Conservation (phyloP, 345 rosid species). For the Stellera chamaejasme region DNA sequence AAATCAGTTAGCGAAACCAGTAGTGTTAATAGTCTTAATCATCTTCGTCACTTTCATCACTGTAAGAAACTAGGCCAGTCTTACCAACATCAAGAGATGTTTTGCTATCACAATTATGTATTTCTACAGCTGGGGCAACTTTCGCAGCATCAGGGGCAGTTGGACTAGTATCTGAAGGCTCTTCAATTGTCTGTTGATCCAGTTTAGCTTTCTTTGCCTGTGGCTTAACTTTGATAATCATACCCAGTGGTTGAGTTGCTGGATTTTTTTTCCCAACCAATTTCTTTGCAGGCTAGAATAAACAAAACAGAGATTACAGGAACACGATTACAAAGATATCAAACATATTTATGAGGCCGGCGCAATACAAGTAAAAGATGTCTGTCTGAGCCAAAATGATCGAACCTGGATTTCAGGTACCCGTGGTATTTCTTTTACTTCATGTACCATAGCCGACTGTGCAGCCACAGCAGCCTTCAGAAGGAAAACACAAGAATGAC, state of each 20-base stretch:
- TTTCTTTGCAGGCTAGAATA: constrained; percentile 39
- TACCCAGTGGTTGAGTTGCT: constrained; percentile 41
- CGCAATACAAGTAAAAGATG: too few species aligned
- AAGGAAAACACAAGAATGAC: constrained; percentile 3
- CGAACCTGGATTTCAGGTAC: constrained; percentile 37
- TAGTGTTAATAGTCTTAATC: constrained; percentile 14
- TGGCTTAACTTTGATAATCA: constrained; percentile 71
- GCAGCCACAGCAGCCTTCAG: constrained; percentile 89
- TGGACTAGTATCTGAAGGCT: constrained; percentile 17
- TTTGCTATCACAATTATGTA: constrained; percentile 13
- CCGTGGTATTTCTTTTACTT: constrained; percentile 47
- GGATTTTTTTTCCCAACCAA: constrained; percentile 48
- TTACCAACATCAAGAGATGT: constrained; percentile 19
- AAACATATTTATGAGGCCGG: too few species aligned
- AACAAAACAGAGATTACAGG: background rate
- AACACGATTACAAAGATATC: too few species aligned
- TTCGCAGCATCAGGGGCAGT: constrained; percentile 18
- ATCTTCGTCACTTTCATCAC: constrained; percentile 87
- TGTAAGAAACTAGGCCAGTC: constrained; percentile 65
- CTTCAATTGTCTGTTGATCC: constrained; percentile 24
- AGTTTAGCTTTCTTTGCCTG: constrained; percentile 67
- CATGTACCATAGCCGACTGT: constrained; percentile 40
- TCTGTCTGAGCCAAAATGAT: too few species aligned
- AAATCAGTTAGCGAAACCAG: background rate
- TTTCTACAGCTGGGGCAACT: constrained; percentile 24